Base-by-base conservation (phyloP, 2,329 filamentous ascomycete species). In the Paraphaeosphaeria minitans region DNA sequence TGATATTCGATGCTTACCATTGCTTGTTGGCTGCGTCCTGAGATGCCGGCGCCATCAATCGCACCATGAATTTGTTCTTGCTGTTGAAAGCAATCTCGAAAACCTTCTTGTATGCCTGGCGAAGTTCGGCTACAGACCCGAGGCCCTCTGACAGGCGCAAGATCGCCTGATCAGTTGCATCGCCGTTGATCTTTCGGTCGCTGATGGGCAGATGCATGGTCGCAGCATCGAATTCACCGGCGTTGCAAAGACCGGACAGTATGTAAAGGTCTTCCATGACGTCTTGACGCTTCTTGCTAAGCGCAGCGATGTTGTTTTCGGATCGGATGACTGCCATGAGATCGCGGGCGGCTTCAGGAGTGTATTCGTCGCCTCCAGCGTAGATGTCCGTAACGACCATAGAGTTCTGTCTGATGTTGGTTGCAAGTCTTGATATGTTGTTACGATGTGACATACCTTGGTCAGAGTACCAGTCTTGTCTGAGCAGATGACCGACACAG, bases 61-160 rank as follows among this genome's bases (percentile, higher is more conserved):
- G 83, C 55, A 93, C 84, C 86, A 92, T 93, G 71, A 87, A 93
- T 75, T 93, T 93, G 78, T 92, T 93, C 80, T 91, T 91, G 77
- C 88, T 91, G 78, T 93, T 93, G 75, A 93, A 93, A 0, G 88
- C 85, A 29, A 78, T 72, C 52, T 75, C 73, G 65, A 87, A 92
- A 1, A 84, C 82, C 53, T 84, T 87, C 53, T 83, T 83, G 88
- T 89, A 92, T 62, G 83, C 80, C 14, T 81, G 80, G 8, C 87
- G 84, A 5, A 89, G 77, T 52, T 89, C 83, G 0, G 82, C 75
- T 0, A 91, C 85, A 0, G 85, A 78, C 0, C 84, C 84, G 48
- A 93, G 80, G 3, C 79, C 79, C 72, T 93, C 89, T 0, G 89
- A 87, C 56, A 93, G 89, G 55, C 89, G 84, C 6, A 93, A 80